Conservation (phyloP, 2,329 filamentous ascomycete species). For the Rutstroemia sp. region DNA sequence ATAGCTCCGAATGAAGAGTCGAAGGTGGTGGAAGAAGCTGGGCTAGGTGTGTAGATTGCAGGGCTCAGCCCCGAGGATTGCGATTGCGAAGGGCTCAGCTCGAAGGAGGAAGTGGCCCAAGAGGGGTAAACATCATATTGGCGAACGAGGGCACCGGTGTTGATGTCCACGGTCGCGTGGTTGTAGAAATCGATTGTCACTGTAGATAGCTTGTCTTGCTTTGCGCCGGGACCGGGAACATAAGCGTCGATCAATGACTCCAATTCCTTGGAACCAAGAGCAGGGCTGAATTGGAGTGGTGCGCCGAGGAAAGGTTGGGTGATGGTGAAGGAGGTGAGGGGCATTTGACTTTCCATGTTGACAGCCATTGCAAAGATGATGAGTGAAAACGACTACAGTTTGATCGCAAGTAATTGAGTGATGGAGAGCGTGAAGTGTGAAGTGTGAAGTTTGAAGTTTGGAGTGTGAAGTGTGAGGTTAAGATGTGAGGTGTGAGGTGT, state of each 20-base stretch:
- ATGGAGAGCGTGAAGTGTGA: neutral
- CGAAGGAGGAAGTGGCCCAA: constrained; percentile 36
- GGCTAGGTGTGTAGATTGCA: constrained; percentile 31
- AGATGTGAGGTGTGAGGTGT: too few relatives aligned
- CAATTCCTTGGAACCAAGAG: constrained; percentile 54
- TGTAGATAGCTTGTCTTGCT: constrained; percentile 50
- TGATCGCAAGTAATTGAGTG: neutral
- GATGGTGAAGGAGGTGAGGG: constrained; percentile 35
- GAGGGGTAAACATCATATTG: constrained; percentile 31
- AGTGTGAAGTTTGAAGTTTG: too few relatives aligned
- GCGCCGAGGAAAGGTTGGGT: constrained; percentile 51
- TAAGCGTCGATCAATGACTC: constrained; percentile 53
- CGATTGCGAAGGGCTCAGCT: constrained; percentile 20
- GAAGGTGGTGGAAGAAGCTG: constrained; percentile 39
- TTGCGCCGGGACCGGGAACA: constrained; percentile 43
- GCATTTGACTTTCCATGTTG: constrained; percentile 2
- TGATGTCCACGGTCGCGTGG: constrained; percentile 48
- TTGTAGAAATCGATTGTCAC: constrained; percentile 54
- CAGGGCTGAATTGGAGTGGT: constrained; percentile 57
- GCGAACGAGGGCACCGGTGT: constrained; percentile 50
- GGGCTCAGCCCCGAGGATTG: constrained; percentile 49
- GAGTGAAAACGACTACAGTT: neutral
- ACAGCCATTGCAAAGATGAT: neutral
- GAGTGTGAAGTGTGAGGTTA: too few relatives aligned
- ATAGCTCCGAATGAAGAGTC: constrained; percentile 23